Conservation (phyloP, 2,329 filamentous ascomycete genomes). For the Neopestalotiopsis clavispora region DNA sequence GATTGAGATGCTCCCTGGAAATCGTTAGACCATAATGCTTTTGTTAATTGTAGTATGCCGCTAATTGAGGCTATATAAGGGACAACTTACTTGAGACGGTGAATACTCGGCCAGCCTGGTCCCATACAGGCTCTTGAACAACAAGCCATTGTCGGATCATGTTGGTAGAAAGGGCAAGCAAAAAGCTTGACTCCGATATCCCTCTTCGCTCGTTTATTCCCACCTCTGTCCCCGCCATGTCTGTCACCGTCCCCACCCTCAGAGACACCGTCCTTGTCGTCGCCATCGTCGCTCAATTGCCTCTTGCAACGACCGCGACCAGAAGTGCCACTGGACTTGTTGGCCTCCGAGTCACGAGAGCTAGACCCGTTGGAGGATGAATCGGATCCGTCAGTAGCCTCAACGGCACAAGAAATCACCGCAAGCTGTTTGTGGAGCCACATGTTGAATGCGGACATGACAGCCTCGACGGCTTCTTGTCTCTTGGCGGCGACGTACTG, state of each 20-base stretch:
- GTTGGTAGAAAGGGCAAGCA: constrained; percentile 43
- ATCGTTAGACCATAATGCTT: neutral
- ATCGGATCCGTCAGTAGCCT: constrained; percentile 30
- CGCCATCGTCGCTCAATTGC: constrained; percentile 30
- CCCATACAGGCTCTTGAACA: constrained; percentile 30
- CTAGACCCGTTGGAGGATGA: constrained; percentile 15
- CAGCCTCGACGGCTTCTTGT: constrained; percentile 28
- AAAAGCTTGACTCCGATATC: constrained; percentile 34
- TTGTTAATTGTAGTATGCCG: neutral
- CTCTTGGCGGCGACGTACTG: constrained; percentile 34
- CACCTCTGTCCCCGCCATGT: constrained; percentile 35
- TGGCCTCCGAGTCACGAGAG: constrained; percentile 18
- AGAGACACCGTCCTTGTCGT: constrained; percentile 31
- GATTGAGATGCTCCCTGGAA: constrained; percentile 35
- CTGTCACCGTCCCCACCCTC: constrained; percentile 36
- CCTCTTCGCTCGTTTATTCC: constrained; percentile 42
- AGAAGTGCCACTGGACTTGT: constrained; percentile 23
- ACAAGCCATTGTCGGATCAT: constrained; percentile 32
- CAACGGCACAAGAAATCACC: constrained; percentile 34
- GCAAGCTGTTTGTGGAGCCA: constrained; percentile 35
- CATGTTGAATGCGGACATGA: constrained; percentile 33
- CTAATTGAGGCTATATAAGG: neutral
- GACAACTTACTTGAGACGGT: constrained; percentile 35
- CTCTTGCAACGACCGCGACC: constrained; percentile 29
- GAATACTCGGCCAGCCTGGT: constrained; percentile 33